Evolutionary conservation across 2,329 filamentous ascomycete species (phyloP).

Genomic region (Chaetomium olivaceum): DNA sequence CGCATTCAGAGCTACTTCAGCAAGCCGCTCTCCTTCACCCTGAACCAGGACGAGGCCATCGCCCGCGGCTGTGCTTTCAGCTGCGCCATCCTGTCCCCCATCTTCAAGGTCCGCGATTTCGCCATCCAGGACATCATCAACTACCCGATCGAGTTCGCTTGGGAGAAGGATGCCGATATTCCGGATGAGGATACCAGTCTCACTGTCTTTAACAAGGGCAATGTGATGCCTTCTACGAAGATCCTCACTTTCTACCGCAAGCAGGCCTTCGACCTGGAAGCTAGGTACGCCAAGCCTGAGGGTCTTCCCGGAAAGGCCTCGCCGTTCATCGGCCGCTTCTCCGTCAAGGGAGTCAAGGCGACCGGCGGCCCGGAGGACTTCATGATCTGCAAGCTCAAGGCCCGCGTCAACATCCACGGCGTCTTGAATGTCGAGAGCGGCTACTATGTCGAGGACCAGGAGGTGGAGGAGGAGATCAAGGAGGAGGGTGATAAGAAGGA

Average conservation of each 20-base stretch:
- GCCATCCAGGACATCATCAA: constrained; percentile 94
- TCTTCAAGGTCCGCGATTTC: constrained; percentile 98
- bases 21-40: constrained; percentile 90
- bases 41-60: constrained; percentile 97
- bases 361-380: constrained; percentile 86
- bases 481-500: constrained; percentile 53
- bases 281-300: constrained; percentile 86
- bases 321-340: constrained; percentile 96
- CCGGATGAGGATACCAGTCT: constrained; percentile 97
- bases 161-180: constrained; percentile 98
- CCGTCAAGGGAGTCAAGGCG: constrained; percentile 94
- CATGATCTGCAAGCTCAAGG: constrained; percentile 99
- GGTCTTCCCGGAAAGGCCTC: constrained; percentile 83
- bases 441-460: constrained; percentile 97
- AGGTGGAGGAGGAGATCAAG: constrained; percentile 74
- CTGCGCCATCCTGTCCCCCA: constrained; percentile 94
- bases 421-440: constrained; percentile 94
- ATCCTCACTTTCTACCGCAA: constrained; percentile 99
- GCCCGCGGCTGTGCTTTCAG: constrained; percentile 95
- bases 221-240: constrained; percentile 96
- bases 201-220: constrained; percentile 96
- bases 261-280: constrained; percentile 94
- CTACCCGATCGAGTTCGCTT: constrained; percentile 98
- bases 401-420: constrained; percentile 92
- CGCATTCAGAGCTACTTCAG: constrained; percentile 87